A percentile compares a stretch with the other conserved stretches of the same genome.
Conservation (phyloP, 129 eudicot species). For the Apium graveolens region DNA sequence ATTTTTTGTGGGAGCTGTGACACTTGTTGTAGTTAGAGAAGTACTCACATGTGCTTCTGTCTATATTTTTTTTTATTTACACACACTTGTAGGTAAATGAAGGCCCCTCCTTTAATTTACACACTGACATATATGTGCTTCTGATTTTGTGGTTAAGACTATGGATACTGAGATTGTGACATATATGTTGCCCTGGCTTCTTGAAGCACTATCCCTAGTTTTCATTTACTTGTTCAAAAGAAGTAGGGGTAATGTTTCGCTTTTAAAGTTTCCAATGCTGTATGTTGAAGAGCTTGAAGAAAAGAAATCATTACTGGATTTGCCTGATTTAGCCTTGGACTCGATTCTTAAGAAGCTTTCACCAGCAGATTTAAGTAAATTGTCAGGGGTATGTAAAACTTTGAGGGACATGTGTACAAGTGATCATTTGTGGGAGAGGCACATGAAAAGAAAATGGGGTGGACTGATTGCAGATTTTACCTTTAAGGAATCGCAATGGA, state of each 20-base stretch:
- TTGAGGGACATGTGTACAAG: slow-evolving; percentile 59
- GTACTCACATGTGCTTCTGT: neutral
- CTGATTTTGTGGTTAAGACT: too few species aligned
- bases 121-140: too few species aligned
- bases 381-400: slow-evolving; percentile 61
- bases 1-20: neutral
- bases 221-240: slow-evolving; percentile 7
- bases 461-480: slow-evolving; percentile 51
- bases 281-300: slow-evolving; percentile 10
- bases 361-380: slow-evolving; percentile 38
- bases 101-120: neutral
- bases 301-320: slow-evolving; percentile 40
- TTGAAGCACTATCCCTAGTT: slow-evolving; percentile 10
- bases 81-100: neutral
- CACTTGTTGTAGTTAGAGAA: neutral
- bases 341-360: slow-evolving; percentile 72
- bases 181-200: neutral
- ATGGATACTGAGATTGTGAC: slow-evolving; percentile 15
- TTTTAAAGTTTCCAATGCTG: slow-evolving; percentile 7
- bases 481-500: slow-evolving; percentile 43
- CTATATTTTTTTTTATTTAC: neutral
- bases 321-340: slow-evolving; percentile 83
- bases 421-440: slow-evolving; percentile 76
- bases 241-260: neutral
- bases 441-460: slow-evolving; percentile 67